Conservation (phyloP, 805 yeast genomes). For the Candida michaelii region DNA sequence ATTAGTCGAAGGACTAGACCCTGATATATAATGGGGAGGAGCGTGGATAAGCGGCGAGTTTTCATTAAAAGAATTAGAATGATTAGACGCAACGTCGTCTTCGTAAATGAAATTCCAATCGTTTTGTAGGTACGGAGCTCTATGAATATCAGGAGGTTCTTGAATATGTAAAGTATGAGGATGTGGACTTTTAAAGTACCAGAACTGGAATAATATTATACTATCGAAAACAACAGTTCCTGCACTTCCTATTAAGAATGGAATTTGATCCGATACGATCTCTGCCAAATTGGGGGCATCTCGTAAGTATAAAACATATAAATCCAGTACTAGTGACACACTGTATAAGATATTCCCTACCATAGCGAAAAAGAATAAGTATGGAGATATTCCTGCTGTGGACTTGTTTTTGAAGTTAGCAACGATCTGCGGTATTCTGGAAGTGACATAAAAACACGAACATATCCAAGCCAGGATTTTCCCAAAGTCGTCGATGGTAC, state of each 20-base stretch:
- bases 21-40: constrained; percentile 18
- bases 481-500: constrained; percentile 21
- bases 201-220: constrained; percentile 32
- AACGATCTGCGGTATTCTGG: constrained; percentile 37
- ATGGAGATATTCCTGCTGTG: constrained; percentile 36
- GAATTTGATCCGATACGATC: constrained; percentile 62
- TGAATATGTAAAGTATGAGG: not conserved
- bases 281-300: constrained; percentile 23
- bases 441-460: constrained; percentile 29
- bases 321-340: constrained; percentile 31
- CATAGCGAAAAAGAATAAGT: constrained; percentile 35
- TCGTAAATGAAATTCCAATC: constrained; percentile 33
- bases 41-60: constrained; percentile 14
- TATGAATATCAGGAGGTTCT: not conserved
- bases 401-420: constrained; percentile 30
- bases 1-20: constrained; percentile 5
- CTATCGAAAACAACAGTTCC: constrained; percentile 71
- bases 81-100: constrained; percentile 11
- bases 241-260: constrained; percentile 75
- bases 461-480: constrained; percentile 33
- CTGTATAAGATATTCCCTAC: constrained; percentile 36
- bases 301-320: constrained; percentile 23
- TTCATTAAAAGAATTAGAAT: constrained; percentile 7
- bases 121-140: constrained; percentile 31
- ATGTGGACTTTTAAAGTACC: constrained; percentile 3